phyloP scores from a whole-genome alignment of 176 grass and related monocot species.

The Zea mays region DNA sequence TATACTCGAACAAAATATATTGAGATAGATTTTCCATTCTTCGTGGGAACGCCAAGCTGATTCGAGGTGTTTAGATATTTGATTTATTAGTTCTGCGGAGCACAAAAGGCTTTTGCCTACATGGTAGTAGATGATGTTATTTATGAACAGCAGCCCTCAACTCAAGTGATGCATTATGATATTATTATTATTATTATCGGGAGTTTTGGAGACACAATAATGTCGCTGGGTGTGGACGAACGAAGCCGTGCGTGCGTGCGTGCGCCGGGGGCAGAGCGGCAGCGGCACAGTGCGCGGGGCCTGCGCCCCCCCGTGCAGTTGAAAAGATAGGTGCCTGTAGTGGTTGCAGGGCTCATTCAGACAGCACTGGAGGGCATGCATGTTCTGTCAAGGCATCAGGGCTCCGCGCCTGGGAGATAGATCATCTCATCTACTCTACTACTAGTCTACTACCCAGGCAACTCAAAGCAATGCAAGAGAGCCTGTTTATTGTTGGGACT shows the following conservation, averaged over 20 bases:
- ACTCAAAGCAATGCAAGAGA: neutral
- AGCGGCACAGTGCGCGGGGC: conserved; percentile 6
- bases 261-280: conserved; percentile 7
- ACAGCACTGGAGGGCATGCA: conserved; percentile 20
- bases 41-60: no score
- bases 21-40: no score
- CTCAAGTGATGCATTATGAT: no score
- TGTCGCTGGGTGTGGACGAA: neutral
- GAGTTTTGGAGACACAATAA: no score
- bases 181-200: no score
- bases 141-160: no score
- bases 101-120: no score
- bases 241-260: conserved; percentile 1
- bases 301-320: neutral
- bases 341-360: conserved; percentile 43
- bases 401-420: neutral
- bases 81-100: no score
- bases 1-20: no score
- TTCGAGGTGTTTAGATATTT: no score
- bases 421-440: neutral
- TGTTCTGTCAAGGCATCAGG: conserved; percentile 20
- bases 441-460: neutral
- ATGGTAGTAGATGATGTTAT: no score
- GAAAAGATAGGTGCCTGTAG: conserved; percentile 55
- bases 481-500: conserved; percentile 4